Percentiles rank a stretch among this genome's conserved stretches.
Conservation (phyloP, 1,284 basidiomycete species). For the Austroboletus novae-zelandiae region DNA sequence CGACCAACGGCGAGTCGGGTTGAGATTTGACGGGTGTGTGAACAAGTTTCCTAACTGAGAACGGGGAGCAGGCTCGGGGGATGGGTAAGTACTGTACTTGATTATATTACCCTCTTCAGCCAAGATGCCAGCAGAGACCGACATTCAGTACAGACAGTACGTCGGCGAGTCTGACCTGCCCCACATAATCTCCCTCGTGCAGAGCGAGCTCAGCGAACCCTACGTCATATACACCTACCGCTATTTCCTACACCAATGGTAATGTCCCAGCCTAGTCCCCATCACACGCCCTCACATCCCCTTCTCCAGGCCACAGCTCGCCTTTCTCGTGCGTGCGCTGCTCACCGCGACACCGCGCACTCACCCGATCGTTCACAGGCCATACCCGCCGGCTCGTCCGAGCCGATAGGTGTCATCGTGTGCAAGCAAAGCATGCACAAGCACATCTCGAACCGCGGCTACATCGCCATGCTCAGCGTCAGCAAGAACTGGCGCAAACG, state of each 20-base stretch:
- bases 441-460: conserved; percentile 80
- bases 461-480: conserved; percentile 97
- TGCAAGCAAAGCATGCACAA: conserved; percentile 92
- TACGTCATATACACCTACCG: conserved; percentile 94
- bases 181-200: conserved; percentile 83
- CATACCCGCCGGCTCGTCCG: conserved; percentile 46
- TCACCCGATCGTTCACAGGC: conserved; percentile 22
- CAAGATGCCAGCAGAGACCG: conserved; percentile 38
- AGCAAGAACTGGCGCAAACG: conserved; percentile 76
- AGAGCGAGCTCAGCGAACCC: conserved; percentile 91
- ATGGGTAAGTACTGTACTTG: too few relatives aligned
- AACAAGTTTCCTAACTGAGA: conserved; percentile 6
- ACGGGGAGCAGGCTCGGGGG: too few relatives aligned
- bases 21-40: conserved; percentile 2
- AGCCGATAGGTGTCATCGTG: conserved; percentile 87
- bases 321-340: conserved; percentile 70
- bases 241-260: conserved; percentile 96
- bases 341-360: background rate
- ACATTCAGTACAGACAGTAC: conserved; percentile 71
- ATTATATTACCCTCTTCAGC: background rate
- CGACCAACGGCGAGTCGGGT: background rate
- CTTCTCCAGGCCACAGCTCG: conserved; percentile 80
- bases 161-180: conserved; percentile 75
- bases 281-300: background rate
- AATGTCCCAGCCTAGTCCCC: conserved; percentile 21